A percentile compares a stretch with the other conserved stretches of the same genome.
phyloP scores from a whole-genome alignment of 2,329 filamentous ascomycete species.

The Aaosphaeria pasadenensis region DNA sequence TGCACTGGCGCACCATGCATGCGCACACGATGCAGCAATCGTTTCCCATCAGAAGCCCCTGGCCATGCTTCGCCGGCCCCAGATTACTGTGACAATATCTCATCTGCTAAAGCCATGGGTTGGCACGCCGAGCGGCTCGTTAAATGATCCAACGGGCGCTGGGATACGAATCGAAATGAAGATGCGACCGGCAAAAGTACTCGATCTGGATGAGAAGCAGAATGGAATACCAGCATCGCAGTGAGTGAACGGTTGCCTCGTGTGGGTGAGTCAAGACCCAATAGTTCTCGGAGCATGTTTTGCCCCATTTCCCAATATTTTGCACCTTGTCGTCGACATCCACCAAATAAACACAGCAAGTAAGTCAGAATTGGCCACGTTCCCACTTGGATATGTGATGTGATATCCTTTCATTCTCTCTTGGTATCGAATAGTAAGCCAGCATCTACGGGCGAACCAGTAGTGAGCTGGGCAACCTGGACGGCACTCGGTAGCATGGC shows the following conservation, averaged over 20 bases:
- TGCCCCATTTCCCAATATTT: too few relatives aligned
- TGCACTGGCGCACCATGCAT: conserved; percentile 1
- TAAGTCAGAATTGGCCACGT: too few relatives aligned
- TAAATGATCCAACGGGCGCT: conserved; percentile 24
- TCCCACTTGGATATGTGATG: too few relatives aligned
- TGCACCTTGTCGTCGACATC: too few relatives aligned
- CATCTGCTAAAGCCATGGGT: conserved; percentile 14
- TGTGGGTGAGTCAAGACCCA: too few relatives aligned
- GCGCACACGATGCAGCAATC: conserved; percentile 3
- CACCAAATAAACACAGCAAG: too few relatives aligned
- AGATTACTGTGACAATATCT: conserved; percentile 11
- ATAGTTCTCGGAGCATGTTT: too few relatives aligned
- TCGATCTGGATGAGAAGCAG: neutral
- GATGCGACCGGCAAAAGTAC: conserved; percentile 20
- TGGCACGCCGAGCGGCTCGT: conserved; percentile 9
- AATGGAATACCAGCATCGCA: conserved; percentile 3
- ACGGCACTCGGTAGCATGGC: too few relatives aligned
- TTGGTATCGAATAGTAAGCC: too few relatives aligned
- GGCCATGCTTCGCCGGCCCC: neutral
- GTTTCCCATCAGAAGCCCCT: conserved; percentile 13
- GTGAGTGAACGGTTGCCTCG: conserved; percentile 7
- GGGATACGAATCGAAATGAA: conserved; percentile 22
- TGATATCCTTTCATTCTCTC: too few relatives aligned
- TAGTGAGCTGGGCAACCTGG: too few relatives aligned
- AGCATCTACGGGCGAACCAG: too few relatives aligned